Base-by-base conservation (phyloP, 1,284 basidiomycete species). In the Marasmius tenuissimus region DNA sequence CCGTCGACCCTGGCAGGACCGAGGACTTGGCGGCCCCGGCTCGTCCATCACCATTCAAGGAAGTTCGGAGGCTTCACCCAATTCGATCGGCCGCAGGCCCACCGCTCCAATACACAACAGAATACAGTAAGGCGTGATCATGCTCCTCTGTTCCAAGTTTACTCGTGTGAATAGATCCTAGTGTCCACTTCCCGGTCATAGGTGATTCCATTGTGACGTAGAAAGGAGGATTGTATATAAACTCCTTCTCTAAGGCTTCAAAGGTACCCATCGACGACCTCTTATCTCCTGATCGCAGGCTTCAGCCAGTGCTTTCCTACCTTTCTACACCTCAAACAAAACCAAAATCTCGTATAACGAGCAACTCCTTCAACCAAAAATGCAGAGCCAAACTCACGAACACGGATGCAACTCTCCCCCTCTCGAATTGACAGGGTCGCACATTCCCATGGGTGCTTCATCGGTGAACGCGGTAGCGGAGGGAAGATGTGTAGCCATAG, bases 371-470 rank as follows among this genome's bases (percentile, higher is more conserved):
- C 16, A 18, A n/a, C 12, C 11, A 34, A 54, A 37, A 33, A 54
- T 54, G 52, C 37, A 33, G 18, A 37, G 34, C n/a, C 12, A 34
- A 12, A 14, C 34, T 9, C 34, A 34, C 35, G 16, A 34, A 54
- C 27, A 37, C 9, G 52, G 52, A 54, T 37, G 34, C 12, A 54
- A 54, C 52, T 54, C 52, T 37, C 52, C 52, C 37, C 52, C 52
- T 10, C 52, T 54, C 52, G 52, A 54, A 38, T 14, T 37, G 33
- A 35, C 52, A 37, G 52, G 52, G 33, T 54, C 52, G 12, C 52
- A 54, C 37, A 54, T 37, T n/a, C 52, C 52, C 35, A 37, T 54
- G 52, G 52, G 52, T 54, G 52, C 52, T 14, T 37, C 52, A 14
- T 54, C 52, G 34, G 52, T 54, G 12, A 37, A 54, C 34, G 52